Conservation (phyloP, 352 stramenopile genomes). For the Pythium apleroticum region DNA sequence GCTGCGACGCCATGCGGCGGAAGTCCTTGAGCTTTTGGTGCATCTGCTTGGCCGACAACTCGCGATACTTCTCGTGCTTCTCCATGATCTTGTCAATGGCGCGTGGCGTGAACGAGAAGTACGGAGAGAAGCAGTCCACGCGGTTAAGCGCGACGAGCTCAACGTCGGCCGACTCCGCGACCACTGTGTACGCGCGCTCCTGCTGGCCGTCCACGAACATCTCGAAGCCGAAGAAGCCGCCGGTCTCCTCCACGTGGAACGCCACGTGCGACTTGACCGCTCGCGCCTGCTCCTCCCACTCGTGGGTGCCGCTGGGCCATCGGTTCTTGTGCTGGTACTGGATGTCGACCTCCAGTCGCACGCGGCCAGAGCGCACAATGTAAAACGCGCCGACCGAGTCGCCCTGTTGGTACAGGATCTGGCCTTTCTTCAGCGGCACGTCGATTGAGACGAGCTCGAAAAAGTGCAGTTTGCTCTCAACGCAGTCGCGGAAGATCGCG, state of each 20-base stretch:
- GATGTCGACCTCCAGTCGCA: constrained; percentile 66
- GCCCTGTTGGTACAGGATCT: constrained; percentile 59
- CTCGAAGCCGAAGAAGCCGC: constrained; percentile 68
- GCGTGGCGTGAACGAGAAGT: constrained; percentile 67
- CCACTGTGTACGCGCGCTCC: constrained; percentile 49
- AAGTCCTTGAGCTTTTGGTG: constrained; percentile 60
- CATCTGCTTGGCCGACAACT: constrained; percentile 43
- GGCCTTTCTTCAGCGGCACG: constrained; percentile 54
- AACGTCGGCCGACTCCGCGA: constrained; percentile 49
- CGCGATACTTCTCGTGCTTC: constrained; percentile 47
- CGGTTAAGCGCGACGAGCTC: constrained; percentile 67
- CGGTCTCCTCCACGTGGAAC: constrained; percentile 48
- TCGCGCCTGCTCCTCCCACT: constrained; percentile 60
- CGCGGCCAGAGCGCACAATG: constrained; percentile 53
- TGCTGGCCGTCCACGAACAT: constrained; percentile 65
- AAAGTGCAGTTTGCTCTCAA: constrained; percentile 76
- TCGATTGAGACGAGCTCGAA: constrained; percentile 79
- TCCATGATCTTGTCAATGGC: constrained; percentile 58
- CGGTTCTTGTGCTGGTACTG: constrained; percentile 67
- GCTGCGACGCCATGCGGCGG: constrained; percentile 24
- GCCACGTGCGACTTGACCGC: constrained; percentile 48
- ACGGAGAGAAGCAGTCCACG: constrained; percentile 71
- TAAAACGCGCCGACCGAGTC: constrained; percentile 70
- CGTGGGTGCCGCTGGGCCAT: constrained; percentile 48
- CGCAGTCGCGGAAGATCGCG: constrained; percentile 63